These are phyloP conservation scores for Globisporangium mamillatum DNA, from an alignment of 352 stramenopile species.

Conservation along the genomic window DNA sequence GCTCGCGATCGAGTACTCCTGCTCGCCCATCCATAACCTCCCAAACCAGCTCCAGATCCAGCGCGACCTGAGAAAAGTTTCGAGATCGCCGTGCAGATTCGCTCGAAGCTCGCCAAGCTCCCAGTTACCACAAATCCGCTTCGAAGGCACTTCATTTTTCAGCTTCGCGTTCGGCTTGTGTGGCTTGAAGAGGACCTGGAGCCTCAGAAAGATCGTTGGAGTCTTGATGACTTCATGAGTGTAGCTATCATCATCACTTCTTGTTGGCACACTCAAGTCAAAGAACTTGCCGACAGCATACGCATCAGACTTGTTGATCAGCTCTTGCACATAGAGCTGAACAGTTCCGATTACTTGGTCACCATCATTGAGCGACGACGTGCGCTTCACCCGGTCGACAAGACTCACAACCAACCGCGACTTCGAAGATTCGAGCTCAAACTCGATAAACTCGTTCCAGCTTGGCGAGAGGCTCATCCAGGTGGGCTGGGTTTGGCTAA, in stretches of 20 bases:
- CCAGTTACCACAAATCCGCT: slow-evolving; percentile 40
- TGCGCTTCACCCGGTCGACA: slow-evolving; percentile 30
- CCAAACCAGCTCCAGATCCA: slow-evolving; percentile 70
- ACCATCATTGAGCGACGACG: slow-evolving; percentile 4
- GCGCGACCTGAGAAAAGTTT: slow-evolving; percentile 34
- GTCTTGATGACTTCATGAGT: slow-evolving; percentile 18
- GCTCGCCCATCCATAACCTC: slow-evolving; percentile 32
- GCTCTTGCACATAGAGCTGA: slow-evolving; percentile 36
- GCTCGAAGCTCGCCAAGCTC: slow-evolving; percentile 33
- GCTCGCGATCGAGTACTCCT: slow-evolving; percentile 43
- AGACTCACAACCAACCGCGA: slow-evolving; percentile 41
- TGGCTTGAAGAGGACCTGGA: slow-evolving; percentile 15
- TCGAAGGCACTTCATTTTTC: neutral
- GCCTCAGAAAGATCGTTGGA: slow-evolving; percentile 16
- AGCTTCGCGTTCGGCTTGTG: neutral
- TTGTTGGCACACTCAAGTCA: neutral
- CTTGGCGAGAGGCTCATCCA: slow-evolving; percentile 59
- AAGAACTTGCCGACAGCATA: slow-evolving; percentile 24
- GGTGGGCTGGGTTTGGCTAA: slow-evolving; percentile 31
- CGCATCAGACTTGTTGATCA: slow-evolving; percentile 25
- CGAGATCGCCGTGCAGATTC: slow-evolving; percentile 51
- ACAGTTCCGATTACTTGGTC: slow-evolving; percentile 35
- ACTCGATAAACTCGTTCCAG: slow-evolving; percentile 64
- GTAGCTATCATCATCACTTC: neutral
- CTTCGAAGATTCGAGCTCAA: slow-evolving; percentile 37